These are phyloP conservation scores for Ceratobasidium sp. DNA, from an alignment of 1,284 basidiomycete species.

Conservation along the genomic window DNA sequence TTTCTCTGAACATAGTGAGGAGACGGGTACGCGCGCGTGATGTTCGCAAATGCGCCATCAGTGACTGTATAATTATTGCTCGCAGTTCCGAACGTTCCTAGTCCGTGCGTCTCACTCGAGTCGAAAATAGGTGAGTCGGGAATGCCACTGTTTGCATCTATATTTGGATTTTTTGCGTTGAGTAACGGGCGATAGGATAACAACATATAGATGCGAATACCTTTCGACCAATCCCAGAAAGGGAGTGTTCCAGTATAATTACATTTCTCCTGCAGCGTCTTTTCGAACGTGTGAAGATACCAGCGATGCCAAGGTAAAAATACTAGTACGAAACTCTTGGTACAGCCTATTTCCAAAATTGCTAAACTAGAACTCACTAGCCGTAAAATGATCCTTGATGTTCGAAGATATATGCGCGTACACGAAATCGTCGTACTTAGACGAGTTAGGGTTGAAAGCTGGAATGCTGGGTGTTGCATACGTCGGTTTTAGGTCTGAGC, in stretches of 20 bases:
- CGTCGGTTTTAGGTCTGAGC: conserved; percentile 23
- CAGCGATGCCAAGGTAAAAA: conserved; percentile 46
- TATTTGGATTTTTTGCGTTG: neutral
- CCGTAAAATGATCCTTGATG: conserved; percentile 36
- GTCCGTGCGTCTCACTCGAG: neutral
- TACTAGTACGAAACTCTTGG: conserved; percentile 1
- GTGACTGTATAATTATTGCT: neutral
- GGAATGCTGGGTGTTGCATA: conserved; percentile 33
- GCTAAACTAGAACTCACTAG: neutral
- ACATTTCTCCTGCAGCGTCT: conserved; percentile 17
- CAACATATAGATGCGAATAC: neutral
- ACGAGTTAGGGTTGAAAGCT: conserved; percentile 7
- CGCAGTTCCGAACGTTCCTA: neutral
- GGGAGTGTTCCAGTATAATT: conserved; percentile 5
- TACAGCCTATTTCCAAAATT: neutral
- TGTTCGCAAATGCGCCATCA: conserved; percentile 13
- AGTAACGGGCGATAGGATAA: neutral
- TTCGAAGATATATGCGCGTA: conserved; percentile 44
- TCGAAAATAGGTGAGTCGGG: conserved; percentile 17
- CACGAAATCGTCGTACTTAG: conserved; percentile 44
- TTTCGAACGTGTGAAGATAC: conserved; percentile 10
- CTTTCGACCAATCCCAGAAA: conserved; percentile 36
- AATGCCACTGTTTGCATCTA: conserved; percentile 11
- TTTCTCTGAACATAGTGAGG: conserved; percentile 31
- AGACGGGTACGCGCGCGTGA: conserved; percentile 7